phyloP scores from a whole-genome alignment of 208 protist genomes.

The Crithidia expoeki region DNA sequence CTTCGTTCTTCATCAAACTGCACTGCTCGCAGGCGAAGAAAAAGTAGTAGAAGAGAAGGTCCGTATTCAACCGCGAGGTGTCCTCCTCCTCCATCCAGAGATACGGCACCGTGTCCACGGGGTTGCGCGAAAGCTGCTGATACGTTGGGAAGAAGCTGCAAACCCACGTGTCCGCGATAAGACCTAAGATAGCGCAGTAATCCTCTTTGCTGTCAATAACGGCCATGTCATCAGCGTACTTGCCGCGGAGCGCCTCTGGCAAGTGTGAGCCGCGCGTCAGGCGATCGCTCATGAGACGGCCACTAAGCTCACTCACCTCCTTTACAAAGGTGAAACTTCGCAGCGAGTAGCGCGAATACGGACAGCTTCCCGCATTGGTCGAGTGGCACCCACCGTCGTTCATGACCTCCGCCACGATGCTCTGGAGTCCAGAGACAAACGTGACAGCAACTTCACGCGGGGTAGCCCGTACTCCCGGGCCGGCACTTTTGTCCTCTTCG shows the following conservation, averaged over 20 bases:
- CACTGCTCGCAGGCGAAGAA: slow-evolving; percentile 49
- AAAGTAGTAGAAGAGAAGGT: slow-evolving; percentile 63
- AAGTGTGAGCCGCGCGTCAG: slow-evolving; percentile 25
- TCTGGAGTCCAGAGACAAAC: slow-evolving; percentile 33
- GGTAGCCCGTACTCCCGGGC: slow-evolving; percentile 7
- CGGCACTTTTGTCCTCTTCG: background rate
- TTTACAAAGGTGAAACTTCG: slow-evolving; percentile 19
- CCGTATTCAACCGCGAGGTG: slow-evolving; percentile 22
- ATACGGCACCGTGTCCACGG: slow-evolving; percentile 25
- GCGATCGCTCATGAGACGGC: slow-evolving; percentile 39
- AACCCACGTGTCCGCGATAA: slow-evolving; percentile 51
- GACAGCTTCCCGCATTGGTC: slow-evolving; percentile 4
- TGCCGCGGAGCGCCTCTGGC: slow-evolving; percentile 24
- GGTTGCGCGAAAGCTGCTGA: slow-evolving; percentile 33
- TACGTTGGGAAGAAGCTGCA: slow-evolving; percentile 50
- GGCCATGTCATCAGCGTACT: slow-evolving; percentile 27
- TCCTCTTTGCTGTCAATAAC: slow-evolving; percentile 24
- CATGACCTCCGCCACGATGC: slow-evolving; percentile 35
- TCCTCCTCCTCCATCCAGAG: slow-evolving; percentile 45
- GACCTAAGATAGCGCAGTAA: slow-evolving; percentile 17
- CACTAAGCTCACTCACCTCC: slow-evolving; percentile 33
- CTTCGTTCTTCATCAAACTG: slow-evolving; percentile 48
- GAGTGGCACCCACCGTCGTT: slow-evolving; percentile 31
- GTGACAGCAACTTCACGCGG: slow-evolving; percentile 24
- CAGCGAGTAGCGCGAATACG: slow-evolving; percentile 31